A percentile compares a stretch with the other conserved stretches of the same genome.
These are phyloP conservation scores for Achlya hypogyna DNA, from an alignment of 352 stramenopile species.

Conservation along the genomic window DNA sequence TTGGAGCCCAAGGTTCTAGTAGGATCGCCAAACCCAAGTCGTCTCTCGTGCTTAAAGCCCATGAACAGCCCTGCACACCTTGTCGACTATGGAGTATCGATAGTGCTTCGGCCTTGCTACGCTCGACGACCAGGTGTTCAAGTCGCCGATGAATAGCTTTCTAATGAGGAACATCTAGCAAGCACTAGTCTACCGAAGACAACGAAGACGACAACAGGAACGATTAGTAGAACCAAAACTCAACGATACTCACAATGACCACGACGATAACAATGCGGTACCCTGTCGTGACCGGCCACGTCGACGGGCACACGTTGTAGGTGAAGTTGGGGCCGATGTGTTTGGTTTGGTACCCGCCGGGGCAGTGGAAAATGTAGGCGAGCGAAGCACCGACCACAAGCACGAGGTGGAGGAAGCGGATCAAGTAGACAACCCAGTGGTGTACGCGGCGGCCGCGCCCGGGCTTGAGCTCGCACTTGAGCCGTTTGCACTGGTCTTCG, in stretches of 20 bases:
- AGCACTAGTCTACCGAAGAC: too few relatives aligned
- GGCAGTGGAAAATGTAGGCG: conserved; percentile 14
- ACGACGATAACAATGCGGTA: conserved; percentile 12
- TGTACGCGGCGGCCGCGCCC: background rate
- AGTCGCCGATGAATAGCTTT: too few relatives aligned
- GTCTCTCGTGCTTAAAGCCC: background rate
- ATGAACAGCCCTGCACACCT: background rate
- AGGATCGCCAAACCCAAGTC: too few relatives aligned
- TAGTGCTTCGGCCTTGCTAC: too few relatives aligned
- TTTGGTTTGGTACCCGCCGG: background rate
- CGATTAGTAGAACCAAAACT: conserved; percentile 21
- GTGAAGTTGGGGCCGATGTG: background rate
- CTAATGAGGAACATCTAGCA: too few relatives aligned
- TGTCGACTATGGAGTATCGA: background rate
- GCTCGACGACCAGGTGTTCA: too few relatives aligned
- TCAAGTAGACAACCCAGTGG: conserved; percentile 8
- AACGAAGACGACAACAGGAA: too few relatives aligned
- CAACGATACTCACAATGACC: conserved; percentile 6
- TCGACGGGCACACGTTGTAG: conserved; percentile 16
- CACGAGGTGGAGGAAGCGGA: conserved; percentile 13
- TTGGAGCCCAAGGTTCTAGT: too few relatives aligned
- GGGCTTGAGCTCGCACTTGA: conserved; percentile 1
- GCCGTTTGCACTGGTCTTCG: background rate
- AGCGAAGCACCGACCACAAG: conserved; percentile 1
- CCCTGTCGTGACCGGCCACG: conserved; percentile 6